A percentile compares a stretch with the other conserved stretches of the same genome.
Conservation (phyloP, 1,139 yeast species). For the Blastobotrys indianensis region DNA sequence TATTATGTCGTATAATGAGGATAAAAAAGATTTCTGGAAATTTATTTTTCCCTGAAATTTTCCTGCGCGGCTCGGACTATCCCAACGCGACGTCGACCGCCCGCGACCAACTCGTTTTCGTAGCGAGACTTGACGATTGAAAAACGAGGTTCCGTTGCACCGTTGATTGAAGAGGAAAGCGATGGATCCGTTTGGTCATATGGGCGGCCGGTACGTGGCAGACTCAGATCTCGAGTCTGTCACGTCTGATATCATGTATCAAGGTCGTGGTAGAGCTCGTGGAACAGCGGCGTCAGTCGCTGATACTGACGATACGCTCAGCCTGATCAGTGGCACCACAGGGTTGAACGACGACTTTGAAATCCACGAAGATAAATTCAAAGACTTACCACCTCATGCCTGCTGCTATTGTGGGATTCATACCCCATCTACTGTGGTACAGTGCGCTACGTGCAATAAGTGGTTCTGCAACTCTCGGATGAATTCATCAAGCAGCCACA, state of each 20-base stretch:
- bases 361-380: not conserved
- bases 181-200: constrained; percentile 26
- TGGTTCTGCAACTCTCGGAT: constrained; percentile 91
- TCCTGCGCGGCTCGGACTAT: too few relatives aligned
- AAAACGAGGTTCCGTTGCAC: not conserved
- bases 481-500: constrained; percentile 65
- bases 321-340: constrained; percentile 11
- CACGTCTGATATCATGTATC: constrained; percentile 27
- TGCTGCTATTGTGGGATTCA: constrained; percentile 68
- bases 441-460: constrained; percentile 69
- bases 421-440: constrained; percentile 58
- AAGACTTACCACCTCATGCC: constrained; percentile 31
- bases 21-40: not conserved
- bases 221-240: constrained; percentile 27
- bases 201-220: constrained; percentile 25
- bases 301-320: constrained; percentile 10
- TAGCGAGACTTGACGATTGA: not conserved
- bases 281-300: constrained; percentile 17
- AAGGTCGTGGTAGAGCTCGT: constrained; percentile 18
- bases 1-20: not conserved
- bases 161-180: not conserved
- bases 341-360: constrained; percentile 1
- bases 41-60: not conserved
- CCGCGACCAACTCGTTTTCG: too few relatives aligned
- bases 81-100: too few relatives aligned